Base-by-base conservation (phyloP, 257 asterid species). In the Ballota nigra region DNA sequence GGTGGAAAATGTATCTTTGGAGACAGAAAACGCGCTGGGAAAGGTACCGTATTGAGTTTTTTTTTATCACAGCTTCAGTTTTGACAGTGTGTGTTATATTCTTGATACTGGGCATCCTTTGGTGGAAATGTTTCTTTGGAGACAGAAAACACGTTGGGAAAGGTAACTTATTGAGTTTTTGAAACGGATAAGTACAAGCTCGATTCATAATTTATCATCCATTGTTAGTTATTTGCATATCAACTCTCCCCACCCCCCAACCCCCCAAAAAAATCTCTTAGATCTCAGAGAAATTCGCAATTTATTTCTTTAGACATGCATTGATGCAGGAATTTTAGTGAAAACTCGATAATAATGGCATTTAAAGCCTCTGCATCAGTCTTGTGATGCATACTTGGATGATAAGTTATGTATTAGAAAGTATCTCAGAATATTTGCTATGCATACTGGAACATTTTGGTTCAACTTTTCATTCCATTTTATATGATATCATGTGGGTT, bases 91-190 rank as follows among this genome's bases (percentile, higher is more conserved):
- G 73, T 65, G 53, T 80, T 33, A 63, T 77, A 56, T 60, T 85
- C 74, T 52, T 70, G 65, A 52, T 80, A 4, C 40, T 86, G 67
- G 85, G 83, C 66, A 16, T 86, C 52, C 82, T 89, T 68, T 85
- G 91, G 95, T 86, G 95, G 96, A 91, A 82, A 84, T 69, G 89
- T 28, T 68, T 58, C 79, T 68, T 85, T 13, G 69, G 58, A 19
- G 73, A 85, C 66, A 73, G 86, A 78, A 84, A 80, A 79, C 69
- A 64, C 36, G 36, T 60, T 59, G 82, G 78, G 64, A 79, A 81
- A 76, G 96, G 96, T 91, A 72, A 9, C 63, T 11, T 36, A 19
- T 63, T 33, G 45, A 28, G 63, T 63, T 58, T 57, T 34, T 66
- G 11, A 20, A 7, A 29, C 0, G 31, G 56, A 65, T 10, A 51